Conservation (phyloP, 805 yeast species). For the Zygotorulaspora chibaensis region DNA sequence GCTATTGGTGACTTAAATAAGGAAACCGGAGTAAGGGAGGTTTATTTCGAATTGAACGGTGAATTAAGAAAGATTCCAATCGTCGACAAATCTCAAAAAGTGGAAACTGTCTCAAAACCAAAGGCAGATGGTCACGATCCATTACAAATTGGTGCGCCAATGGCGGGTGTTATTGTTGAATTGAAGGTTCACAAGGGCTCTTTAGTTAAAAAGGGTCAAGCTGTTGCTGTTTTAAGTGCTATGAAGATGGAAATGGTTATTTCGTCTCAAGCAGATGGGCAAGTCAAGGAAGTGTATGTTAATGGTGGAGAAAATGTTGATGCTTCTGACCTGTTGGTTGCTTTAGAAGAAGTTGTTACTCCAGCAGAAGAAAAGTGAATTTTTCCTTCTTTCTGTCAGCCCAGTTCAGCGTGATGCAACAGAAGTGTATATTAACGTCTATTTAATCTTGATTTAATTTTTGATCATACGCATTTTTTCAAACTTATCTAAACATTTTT, state of each 20-base stretch:
- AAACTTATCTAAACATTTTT: conserved; percentile 23
- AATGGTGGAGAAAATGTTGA: conserved; percentile 94
- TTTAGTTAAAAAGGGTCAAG: conserved; percentile 93
- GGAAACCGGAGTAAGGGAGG: conserved; percentile 90
- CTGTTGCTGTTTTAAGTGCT: conserved; percentile 88
- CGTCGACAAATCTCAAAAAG: conserved; percentile 80
- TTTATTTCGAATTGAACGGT: conserved; percentile 96
- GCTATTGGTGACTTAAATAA: conserved; percentile 87
- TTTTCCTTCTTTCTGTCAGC: not conserved
- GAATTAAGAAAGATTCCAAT: conserved; percentile 94
- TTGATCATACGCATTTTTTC: conserved; percentile 1
- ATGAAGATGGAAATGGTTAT: conserved; percentile 99
- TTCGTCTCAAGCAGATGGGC: conserved; percentile 85
- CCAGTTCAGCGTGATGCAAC: not conserved
- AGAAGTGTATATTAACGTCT: conserved; percentile 2
- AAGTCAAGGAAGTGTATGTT: conserved; percentile 67
- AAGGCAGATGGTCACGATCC: conserved; percentile 88
- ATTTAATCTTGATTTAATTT: conserved; percentile 3
- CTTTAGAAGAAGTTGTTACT: conserved; percentile 38
- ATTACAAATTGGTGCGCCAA: conserved; percentile 95
- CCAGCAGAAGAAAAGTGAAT: conserved; percentile 17
- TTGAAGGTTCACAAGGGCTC: conserved; percentile 84
- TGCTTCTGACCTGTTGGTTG: conserved; percentile 81
- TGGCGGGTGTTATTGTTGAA: conserved; percentile 98
- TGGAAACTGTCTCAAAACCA: conserved; percentile 80